A percentile compares a stretch with the other conserved stretches of the same genome.
phyloP scores from a whole-genome alignment of 2,329 filamentous ascomycete species.

The Massarina eburnea region DNA sequence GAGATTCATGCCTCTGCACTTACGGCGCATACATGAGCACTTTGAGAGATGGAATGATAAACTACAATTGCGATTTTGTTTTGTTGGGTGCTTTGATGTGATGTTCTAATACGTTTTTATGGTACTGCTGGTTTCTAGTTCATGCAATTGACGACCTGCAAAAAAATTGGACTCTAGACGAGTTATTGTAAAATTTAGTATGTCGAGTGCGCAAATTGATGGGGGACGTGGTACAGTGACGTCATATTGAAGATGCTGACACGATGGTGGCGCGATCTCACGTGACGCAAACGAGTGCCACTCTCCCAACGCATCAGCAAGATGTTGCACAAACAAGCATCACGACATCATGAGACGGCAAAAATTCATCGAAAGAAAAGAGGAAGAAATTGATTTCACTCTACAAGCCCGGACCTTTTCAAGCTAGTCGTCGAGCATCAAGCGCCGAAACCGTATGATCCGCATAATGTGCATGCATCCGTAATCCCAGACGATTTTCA shows the following conservation, averaged over 20 bases:
- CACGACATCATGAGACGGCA: neutral
- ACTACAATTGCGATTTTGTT: neutral
- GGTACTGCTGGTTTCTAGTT: no score
- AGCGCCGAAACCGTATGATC: constrained; percentile 28
- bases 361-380: constrained; percentile 16
- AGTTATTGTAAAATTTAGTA: no score
- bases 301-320: neutral
- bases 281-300: constrained; percentile 19
- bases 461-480: constrained; percentile 16
- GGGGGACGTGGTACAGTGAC: constrained; percentile 11
- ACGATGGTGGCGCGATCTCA: constrained; percentile 24
- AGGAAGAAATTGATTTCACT: constrained; percentile 37
- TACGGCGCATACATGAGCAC: no score
- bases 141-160: no score
- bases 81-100: neutral
- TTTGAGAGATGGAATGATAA: neutral
- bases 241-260: constrained; percentile 12
- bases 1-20: no score
- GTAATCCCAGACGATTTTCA: constrained; percentile 21
- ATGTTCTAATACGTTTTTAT: no score
- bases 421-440: constrained; percentile 27
- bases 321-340: neutral
- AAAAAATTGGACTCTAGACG: no score
- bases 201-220: no score
- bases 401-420: constrained; percentile 34